Evolutionary conservation across 495 filamentous ascomycete species (phyloP), one percentile per base, ranked within the genome.

Genomic region (Neurospora sp.): DNA sequence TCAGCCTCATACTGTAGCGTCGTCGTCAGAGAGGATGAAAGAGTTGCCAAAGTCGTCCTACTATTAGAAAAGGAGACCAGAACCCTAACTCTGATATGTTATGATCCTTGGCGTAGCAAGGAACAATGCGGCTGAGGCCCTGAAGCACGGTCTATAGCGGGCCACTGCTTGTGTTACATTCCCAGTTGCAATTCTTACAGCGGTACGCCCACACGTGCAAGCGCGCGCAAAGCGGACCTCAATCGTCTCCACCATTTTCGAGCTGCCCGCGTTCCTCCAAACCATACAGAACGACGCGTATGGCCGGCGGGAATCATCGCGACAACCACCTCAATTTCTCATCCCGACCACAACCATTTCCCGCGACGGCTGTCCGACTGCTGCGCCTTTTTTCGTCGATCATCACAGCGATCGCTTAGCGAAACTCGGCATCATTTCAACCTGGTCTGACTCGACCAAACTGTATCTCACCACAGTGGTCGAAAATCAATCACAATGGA

Each of bases 401-500:
- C 3, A 18, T 35, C 14, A 37, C 27, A 65, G 27, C 27, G 14
- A 37, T 9, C 27, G 9, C 27, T 35, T 59, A 59, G 35, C 16
- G 44, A 35, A 20, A 40, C 35, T n/a, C 7, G 71, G 31, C 40
- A 39, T 72, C 61, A 22, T 44, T 40, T 44, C n/a, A 12, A 48
- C 42, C 53, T 53, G 68, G 40, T 71, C 38, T 61, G 61, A 59
- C 40, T 31, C 40, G 69, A 27, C 37, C 27, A 9, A 35, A 65
- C 14, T 35, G 14, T 14, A 18, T 37, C 14, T 65, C 53, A 35
- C 27, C 27, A 35, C 27, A 1, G 53, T 35, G 53, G 31, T 65
- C 10, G 10, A 48, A n/a, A 65, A 71, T 14, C 22, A 48, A 18
- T 59, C 72, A 71, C 48, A 1, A 82, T 82, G 84, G 83, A 85